phyloP scores from a whole-genome alignment of 2,329 filamentous ascomycete species.

The Teratosphaeria zuluensis region DNA sequence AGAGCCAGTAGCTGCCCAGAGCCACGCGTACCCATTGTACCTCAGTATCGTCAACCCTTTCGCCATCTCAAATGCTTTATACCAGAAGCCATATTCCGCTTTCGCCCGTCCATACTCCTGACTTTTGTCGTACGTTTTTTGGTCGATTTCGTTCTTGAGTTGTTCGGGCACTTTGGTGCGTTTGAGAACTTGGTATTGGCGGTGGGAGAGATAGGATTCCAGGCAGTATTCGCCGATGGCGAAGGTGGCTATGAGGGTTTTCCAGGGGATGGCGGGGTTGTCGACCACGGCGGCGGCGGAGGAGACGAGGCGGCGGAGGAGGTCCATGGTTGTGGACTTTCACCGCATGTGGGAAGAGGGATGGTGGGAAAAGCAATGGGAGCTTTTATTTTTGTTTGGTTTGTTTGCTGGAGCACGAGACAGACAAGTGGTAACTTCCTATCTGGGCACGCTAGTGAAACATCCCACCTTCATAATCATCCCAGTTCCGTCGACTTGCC shows the following conservation, averaged over 20 bases:
- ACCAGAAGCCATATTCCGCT: constrained; percentile 76
- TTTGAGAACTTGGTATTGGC: constrained; percentile 82
- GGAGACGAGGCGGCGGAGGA: constrained; percentile 46
- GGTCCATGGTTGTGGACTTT: constrained; percentile 29
- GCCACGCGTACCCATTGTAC: constrained; percentile 78
- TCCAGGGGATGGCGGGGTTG: constrained; percentile 91
- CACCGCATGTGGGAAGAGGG: not conserved
- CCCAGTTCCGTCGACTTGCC: too few relatives aligned
- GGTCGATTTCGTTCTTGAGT: constrained; percentile 75
- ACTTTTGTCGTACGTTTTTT: constrained; percentile 79
- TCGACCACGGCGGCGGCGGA: constrained; percentile 65
- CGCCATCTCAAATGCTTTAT: constrained; percentile 71
- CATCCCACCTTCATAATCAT: not conserved
- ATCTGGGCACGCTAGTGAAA: not conserved
- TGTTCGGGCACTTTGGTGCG: constrained; percentile 74
- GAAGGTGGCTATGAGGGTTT: constrained; percentile 89
- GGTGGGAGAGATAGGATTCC: constrained; percentile 78
- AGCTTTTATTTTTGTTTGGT: not conserved
- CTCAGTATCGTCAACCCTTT: constrained; percentile 87
- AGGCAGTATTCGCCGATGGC: constrained; percentile 84
- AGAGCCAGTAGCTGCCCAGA: constrained; percentile 75
- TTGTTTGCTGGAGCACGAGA: not conserved
- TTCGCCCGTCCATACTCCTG: constrained; percentile 91
- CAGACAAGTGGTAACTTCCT: not conserved
- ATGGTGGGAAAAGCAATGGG: not conserved